phyloP scores from a whole-genome alignment of 352 stramenopile species.

The Phytopythium aichiense region DNA sequence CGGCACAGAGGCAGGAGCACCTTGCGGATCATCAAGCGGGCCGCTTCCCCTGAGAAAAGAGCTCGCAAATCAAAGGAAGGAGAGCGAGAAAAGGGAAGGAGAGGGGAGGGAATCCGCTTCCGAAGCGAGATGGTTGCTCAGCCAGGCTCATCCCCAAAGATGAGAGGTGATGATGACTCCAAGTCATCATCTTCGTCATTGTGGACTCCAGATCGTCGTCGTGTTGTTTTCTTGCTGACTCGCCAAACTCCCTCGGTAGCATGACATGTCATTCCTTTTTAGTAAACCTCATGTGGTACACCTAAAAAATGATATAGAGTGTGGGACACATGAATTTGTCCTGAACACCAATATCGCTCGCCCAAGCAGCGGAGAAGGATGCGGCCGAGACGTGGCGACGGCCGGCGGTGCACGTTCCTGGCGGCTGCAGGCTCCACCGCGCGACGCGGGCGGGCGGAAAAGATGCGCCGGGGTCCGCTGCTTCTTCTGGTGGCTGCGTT shows the following conservation, averaged over 20 bases:
- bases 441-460: background rate
- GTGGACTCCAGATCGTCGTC: background rate
- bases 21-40: too few species aligned
- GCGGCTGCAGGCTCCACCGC: background rate
- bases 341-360: background rate
- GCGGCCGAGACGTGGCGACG: background rate
- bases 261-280: background rate
- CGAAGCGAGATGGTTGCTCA: background rate
- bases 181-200: background rate
- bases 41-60: background rate
- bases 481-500: conserved; percentile 2
- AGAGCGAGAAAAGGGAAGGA: too few species aligned
- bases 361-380: background rate
- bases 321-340: background rate
- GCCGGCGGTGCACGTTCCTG: background rate
- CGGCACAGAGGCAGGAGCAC: too few species aligned
- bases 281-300: background rate
- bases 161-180: background rate
- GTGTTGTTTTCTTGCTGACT: background rate
- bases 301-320: background rate
- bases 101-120: too few species aligned
- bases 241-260: background rate
- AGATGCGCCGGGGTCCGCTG: background rate
- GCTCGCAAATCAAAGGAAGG: too few species aligned
- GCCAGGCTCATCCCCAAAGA: background rate